Evolutionary conservation across 371 early-diverging fungal genomes (phyloP).

Genomic region (Mortierella sp.): DNA sequence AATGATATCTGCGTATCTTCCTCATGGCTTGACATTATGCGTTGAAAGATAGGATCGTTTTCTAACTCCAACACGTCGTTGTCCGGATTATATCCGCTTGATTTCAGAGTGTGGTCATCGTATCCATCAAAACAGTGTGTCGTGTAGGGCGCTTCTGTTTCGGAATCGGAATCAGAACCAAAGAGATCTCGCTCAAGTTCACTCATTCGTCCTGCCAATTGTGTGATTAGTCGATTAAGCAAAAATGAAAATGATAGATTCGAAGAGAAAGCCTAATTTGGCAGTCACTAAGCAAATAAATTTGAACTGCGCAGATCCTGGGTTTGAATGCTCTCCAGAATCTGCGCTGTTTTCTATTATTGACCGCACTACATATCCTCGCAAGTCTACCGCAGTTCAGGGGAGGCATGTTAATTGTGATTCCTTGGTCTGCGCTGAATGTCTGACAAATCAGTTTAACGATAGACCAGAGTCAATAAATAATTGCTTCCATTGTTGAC

Average conservation of each 20-base stretch:
- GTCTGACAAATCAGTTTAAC: too few relatives aligned
- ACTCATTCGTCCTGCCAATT: slow-evolving; percentile 14
- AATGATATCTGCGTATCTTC: background rate
- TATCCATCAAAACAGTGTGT: background rate
- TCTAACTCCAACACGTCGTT: background rate
- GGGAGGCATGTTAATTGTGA: too few relatives aligned
- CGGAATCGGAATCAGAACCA: slow-evolving; percentile 39
- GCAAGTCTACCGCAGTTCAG: background rate
- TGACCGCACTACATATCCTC: background rate
- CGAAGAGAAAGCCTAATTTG: background rate
- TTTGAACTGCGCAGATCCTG: slow-evolving; percentile 11
- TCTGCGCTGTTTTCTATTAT: slow-evolving; percentile 9
- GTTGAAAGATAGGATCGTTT: slow-evolving; percentile 36
- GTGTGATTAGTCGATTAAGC: background rate
- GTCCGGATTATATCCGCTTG: background rate
- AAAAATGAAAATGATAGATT: background rate
- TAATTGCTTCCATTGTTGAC: too few relatives aligned
- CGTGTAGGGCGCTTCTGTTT: background rate
- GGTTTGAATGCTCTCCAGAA: too few relatives aligned
- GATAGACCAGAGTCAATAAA: too few relatives aligned
- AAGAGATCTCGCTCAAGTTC: slow-evolving; percentile 40
- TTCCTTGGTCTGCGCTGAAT: too few relatives aligned
- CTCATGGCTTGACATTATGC: slow-evolving; percentile 40
- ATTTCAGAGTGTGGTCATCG: background rate
- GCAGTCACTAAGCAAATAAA: too few relatives aligned